phyloP scores from a whole-genome alignment of 164 flowering plant species.

The Hamamelis virginiana region DNA sequence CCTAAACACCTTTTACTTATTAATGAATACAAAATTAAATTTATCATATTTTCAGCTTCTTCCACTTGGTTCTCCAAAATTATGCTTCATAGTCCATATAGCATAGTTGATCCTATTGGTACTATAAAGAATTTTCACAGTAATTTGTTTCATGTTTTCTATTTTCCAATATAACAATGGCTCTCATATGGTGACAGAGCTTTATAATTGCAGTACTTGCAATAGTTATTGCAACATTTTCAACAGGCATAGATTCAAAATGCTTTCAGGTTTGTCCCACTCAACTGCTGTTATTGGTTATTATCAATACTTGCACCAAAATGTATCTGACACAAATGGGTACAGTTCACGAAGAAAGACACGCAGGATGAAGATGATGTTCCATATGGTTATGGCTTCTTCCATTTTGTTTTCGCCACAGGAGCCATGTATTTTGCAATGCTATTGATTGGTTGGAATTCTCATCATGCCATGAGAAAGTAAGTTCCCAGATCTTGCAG shows the following conservation, averaged over 20 bases:
- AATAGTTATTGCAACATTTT: constrained; percentile 86
- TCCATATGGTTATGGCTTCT: constrained; percentile 92
- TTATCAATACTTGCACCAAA: background rate
- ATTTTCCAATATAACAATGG: background rate
- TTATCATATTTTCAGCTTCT: background rate
- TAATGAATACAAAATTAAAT: background rate
- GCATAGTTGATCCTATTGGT: background rate
- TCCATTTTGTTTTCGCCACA: constrained; percentile 88
- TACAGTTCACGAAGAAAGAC: constrained; percentile 73
- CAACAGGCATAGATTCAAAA: constrained; percentile 95
- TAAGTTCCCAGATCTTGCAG: constrained; percentile 24
- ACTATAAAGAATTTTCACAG: background rate
- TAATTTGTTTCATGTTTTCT: too few relatives aligned
- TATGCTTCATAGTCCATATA: background rate
- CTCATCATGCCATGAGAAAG: constrained; percentile 73
- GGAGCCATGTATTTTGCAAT: constrained; percentile 94
- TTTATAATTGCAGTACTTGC: constrained; percentile 78
- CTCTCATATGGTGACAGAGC: constrained; percentile 52
- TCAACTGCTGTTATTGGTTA: background rate
- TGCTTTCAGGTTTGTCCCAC: constrained; percentile 68
- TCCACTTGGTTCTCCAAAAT: background rate
- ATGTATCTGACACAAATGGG: constrained; percentile 21
- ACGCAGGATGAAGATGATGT: constrained; percentile 58
- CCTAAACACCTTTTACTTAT: background rate
- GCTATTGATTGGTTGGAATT: constrained; percentile 84